These are phyloP conservation scores for Juglanconis sp. DNA, from an alignment of 2,329 filamentous ascomycete genomes.

Conservation along the genomic window DNA sequence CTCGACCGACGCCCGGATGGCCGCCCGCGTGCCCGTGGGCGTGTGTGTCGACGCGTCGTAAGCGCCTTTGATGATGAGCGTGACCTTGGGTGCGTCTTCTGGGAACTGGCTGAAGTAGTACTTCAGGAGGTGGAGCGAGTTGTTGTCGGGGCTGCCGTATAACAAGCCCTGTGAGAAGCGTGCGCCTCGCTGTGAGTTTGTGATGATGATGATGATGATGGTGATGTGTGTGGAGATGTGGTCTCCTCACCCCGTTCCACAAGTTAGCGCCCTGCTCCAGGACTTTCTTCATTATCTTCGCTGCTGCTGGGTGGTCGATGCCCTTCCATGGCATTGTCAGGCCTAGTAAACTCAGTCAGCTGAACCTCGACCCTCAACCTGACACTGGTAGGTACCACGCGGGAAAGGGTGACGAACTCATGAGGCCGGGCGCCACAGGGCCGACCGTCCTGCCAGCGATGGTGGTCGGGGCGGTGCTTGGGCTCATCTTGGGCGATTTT, in stretches of 20 bases:
- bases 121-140: slow-evolving; percentile 51
- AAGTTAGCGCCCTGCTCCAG: slow-evolving; percentile 42
- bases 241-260: slow-evolving; percentile 53
- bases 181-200: slow-evolving; percentile 21
- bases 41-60: slow-evolving; percentile 23
- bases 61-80: slow-evolving; percentile 56
- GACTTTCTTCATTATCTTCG: slow-evolving; percentile 26
- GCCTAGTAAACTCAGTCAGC: neutral
- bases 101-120: slow-evolving; percentile 55
- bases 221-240: neutral
- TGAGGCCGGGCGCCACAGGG: slow-evolving; percentile 25
- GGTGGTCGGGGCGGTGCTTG: neutral
- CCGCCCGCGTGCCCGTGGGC: slow-evolving; percentile 43
- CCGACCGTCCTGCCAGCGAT: slow-evolving; percentile 4
- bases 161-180: slow-evolving; percentile 26
- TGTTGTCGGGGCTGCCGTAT: slow-evolving; percentile 49
- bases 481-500: neutral
- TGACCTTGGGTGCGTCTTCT: slow-evolving; percentile 51
- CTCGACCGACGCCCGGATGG: slow-evolving; percentile 54
- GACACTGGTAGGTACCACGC: neutral
- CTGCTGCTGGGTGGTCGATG: neutral
- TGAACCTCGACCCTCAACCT: neutral
- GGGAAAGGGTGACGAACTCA: slow-evolving; percentile 31
- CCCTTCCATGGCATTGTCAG: slow-evolving; percentile 4
- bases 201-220: neutral